Base-by-base conservation (phyloP, 129 eudicot genomes). In the Solidago caesia region DNA sequence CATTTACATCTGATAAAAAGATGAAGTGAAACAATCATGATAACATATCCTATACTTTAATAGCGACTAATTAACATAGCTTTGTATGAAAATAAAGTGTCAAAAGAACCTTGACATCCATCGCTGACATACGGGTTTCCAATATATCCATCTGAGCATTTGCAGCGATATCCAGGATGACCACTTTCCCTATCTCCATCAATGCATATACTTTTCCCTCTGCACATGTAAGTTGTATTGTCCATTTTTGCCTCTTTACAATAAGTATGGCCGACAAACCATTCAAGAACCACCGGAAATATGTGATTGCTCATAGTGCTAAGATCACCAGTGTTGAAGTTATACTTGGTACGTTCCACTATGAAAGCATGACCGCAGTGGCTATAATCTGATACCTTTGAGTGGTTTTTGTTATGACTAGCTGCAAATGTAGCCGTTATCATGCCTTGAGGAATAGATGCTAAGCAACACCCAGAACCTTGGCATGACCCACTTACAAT, bases 291-390 rank as follows among this genome's bases (percentile, higher is more conserved):
- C 41, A 14, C 74, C 5, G 69, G 70, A 4, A 26, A 74, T 48
- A 4, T 25, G 39, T 29, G 2, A 29, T 29, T 29, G 64, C 58
- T 68, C 65, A 73, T 52, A 44, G 27, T 47, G 27, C 1, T 42
- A 27, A 42, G 44, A 48, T 80, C 71, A 41, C 43, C 3, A 5
- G 1, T 11, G 48, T 27, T 6, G 11, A 80, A 67, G 56, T 39
- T 13, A 74, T 56, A 80, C 3, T 48, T 15, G 9, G n/a, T 29
- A 1, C 29, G 49, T 5, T 75, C 79, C 62, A 74, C 74, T 13
- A 80, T 56, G 74, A 80, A 80, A 80, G 58, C 83, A 25, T 74
- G 60, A 46, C 79, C 64, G 58, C 81, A 68, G 5, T 6, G 55
- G 4, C 16, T 4, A 11, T 5, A 8, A 65, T 21, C 9, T 33